Conservation (phyloP, 1,284 basidiomycete genomes). For the Cerioporus squamosus region DNA sequence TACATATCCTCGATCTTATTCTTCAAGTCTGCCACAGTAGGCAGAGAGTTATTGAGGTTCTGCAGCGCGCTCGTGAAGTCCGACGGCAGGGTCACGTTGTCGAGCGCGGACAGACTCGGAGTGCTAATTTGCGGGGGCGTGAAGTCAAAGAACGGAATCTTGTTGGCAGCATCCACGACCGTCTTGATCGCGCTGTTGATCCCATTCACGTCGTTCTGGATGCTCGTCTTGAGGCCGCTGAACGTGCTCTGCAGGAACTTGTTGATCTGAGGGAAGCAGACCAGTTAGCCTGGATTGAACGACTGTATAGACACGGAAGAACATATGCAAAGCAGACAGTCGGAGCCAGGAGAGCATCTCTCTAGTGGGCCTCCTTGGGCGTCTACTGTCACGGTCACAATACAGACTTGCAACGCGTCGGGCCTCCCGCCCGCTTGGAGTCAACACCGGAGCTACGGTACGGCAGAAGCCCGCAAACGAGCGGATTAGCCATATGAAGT, state of each 20-base stretch:
- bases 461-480: no score
- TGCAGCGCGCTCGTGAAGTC: conserved; percentile 76
- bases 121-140: conserved; percentile 71
- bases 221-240: conserved; percentile 59
- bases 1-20: conserved; percentile 74
- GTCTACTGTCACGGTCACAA: no score
- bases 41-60: conserved; percentile 81
- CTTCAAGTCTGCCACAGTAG: conserved; percentile 79
- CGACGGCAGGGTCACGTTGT: conserved; percentile 84
- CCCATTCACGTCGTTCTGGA: conserved; percentile 72
- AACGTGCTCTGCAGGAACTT: conserved; percentile 67
- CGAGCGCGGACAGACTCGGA: conserved; percentile 72
- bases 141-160: conserved; percentile 72
- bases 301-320: no score
- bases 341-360: no score
- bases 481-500: no score
- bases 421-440: no score
- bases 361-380: no score
- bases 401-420: no score
- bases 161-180: conserved; percentile 73
- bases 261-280: conserved; percentile 59
- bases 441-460: no score
- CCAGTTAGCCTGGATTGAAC: no score
- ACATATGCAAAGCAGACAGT: no score
- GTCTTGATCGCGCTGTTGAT: conserved; percentile 74